These are phyloP conservation scores for Phytopythium vexans DNA, from an alignment of 352 stramenopile genomes.

Conservation along the genomic window DNA sequence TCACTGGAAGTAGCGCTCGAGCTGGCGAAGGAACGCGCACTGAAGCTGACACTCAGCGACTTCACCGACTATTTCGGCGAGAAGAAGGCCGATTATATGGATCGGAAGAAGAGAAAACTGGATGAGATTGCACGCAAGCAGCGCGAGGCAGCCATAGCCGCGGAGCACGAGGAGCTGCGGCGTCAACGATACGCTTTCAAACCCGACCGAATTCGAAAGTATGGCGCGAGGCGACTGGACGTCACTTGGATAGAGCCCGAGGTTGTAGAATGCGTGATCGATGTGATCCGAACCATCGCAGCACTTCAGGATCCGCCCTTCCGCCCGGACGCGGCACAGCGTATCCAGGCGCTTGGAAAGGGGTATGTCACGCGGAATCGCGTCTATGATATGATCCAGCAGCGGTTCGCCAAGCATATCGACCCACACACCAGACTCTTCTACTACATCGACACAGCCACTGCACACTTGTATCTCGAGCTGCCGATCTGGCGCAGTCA, in stretches of 20 bases:
- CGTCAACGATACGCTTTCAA: slow-evolving; percentile 23
- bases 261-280: slow-evolving; percentile 47
- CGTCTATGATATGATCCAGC: slow-evolving; percentile 28
- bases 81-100: slow-evolving; percentile 50
- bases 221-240: slow-evolving; percentile 40
- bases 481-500: slow-evolving; percentile 36
- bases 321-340: slow-evolving; percentile 46
- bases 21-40: slow-evolving; percentile 39
- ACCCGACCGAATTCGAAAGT: slow-evolving; percentile 37
- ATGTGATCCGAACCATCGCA: slow-evolving; percentile 36
- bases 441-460: slow-evolving; percentile 55
- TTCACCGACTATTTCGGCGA: slow-evolving; percentile 41
- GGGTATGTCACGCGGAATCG: slow-evolving; percentile 34
- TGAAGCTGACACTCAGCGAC: slow-evolving; percentile 48
- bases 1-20: slow-evolving; percentile 48
- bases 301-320: slow-evolving; percentile 21
- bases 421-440: slow-evolving; percentile 45
- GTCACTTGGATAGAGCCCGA: slow-evolving; percentile 65
- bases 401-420: slow-evolving; percentile 33
- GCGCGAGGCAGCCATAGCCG: slow-evolving; percentile 2
- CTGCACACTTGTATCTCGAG: slow-evolving; percentile 29
- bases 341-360: slow-evolving; percentile 51
- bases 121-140: not conserved
- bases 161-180: slow-evolving; percentile 5
- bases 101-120: slow-evolving; percentile 25